Conservation (phyloP, 345 rosid species). For the Microcos paniculata region DNA sequence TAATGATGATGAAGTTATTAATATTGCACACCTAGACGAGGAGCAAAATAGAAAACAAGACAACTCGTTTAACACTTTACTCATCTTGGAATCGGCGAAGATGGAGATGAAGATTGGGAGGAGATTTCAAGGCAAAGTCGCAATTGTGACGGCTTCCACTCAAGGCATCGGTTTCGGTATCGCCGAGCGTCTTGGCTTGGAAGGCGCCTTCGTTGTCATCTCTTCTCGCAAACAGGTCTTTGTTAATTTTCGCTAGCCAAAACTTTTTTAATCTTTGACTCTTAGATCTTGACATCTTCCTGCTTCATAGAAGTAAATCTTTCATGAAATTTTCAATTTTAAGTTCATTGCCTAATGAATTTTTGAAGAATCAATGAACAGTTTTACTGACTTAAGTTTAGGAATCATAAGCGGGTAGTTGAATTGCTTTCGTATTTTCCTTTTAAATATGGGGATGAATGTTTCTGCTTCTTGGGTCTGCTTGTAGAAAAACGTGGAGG, state of each 20-base stretch:
- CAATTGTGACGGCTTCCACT: slow-evolving; percentile 90
- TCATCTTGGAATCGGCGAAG: slow-evolving; percentile 1
- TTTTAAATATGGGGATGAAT: neutral
- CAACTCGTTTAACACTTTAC: neutral
- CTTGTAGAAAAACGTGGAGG: slow-evolving; percentile 75
- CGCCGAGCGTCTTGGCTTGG: slow-evolving; percentile 74
- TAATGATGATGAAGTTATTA: no score
- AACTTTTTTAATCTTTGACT: neutral
- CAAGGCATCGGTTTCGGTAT: slow-evolving; percentile 88
- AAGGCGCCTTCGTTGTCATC: slow-evolving; percentile 73
- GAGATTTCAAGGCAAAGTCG: slow-evolving; percentile 79
- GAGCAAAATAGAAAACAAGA: neutral
- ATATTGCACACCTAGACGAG: no score
- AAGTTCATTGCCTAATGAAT: neutral
- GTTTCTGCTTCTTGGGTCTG: neutral
- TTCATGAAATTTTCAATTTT: neutral
- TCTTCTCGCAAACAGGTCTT: slow-evolving; percentile 77
- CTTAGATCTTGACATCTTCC: neutral
- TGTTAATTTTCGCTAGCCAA: neutral
- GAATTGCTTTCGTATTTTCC: neutral
- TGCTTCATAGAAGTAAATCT: neutral
- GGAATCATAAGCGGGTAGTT: neutral
- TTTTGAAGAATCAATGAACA: neutral
- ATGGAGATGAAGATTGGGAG: slow-evolving; percentile 41
- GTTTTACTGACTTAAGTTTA: neutral